These are phyloP conservation scores for Licmophora abbreviata DNA, from an alignment of 108 stramenopile species.

Conservation along the genomic window DNA sequence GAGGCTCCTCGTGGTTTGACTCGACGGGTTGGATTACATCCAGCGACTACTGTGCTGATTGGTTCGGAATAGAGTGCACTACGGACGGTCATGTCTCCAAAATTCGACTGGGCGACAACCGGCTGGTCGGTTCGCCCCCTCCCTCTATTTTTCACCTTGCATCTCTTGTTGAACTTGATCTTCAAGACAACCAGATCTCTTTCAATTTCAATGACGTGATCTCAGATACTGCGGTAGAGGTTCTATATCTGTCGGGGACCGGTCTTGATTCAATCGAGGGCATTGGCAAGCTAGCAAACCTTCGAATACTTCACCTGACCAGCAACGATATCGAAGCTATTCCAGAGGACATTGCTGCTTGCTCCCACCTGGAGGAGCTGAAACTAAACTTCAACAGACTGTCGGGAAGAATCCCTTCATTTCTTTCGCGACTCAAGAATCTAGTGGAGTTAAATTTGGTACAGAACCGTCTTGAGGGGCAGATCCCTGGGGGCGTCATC, in stretches of 20 bases:
- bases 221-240: slow-evolving; percentile 15
- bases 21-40: slow-evolving; percentile 1
- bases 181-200: slow-evolving; percentile 2
- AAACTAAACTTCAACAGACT: slow-evolving; percentile 28
- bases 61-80: slow-evolving; percentile 68
- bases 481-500: slow-evolving; percentile 14
- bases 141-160: slow-evolving; percentile 54
- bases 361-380: slow-evolving; percentile 21
- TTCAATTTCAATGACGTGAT: slow-evolving; percentile 4
- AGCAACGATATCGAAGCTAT: slow-evolving; percentile 16
- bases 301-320: neutral
- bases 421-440: slow-evolving; percentile 10
- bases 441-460: slow-evolving; percentile 9
- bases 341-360: slow-evolving; percentile 20
- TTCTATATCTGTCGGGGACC: slow-evolving; percentile 46
- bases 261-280: slow-evolving; percentile 53
- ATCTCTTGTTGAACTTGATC: slow-evolving; percentile 49
- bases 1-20: slow-evolving; percentile 6
- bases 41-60: slow-evolving; percentile 22
- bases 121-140: slow-evolving; percentile 62
- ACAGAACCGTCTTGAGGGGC: slow-evolving; percentile 8
- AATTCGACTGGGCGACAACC: slow-evolving; percentile 63
- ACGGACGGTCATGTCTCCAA: slow-evolving; percentile 26
- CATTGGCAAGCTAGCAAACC: slow-evolving; percentile 32
- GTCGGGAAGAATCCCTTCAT: slow-evolving; percentile 13